These are phyloP conservation scores for Hibiscus mutabilis DNA, from an alignment of 345 rosid species.

Conservation along the genomic window DNA sequence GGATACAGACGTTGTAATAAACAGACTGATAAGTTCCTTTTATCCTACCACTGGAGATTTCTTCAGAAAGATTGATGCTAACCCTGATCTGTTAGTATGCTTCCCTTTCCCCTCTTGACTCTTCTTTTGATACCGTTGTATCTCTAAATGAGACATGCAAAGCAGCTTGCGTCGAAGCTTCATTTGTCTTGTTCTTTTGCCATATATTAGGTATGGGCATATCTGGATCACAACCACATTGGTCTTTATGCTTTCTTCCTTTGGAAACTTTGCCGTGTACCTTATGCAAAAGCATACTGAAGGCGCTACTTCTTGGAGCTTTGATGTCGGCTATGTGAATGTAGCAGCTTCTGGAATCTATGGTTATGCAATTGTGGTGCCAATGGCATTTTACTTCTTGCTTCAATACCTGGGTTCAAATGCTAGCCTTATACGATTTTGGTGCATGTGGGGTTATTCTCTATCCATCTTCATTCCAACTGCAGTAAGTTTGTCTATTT, in stretches of 20 bases:
- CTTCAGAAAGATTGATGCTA: conserved; percentile 81
- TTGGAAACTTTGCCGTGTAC: conserved; percentile 85
- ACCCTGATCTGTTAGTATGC: conserved; percentile 86
- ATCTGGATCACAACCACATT: conserved; percentile 90
- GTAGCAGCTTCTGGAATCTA: conserved; percentile 57
- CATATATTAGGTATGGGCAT: conserved; percentile 65
- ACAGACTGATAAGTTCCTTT: conserved; percentile 73
- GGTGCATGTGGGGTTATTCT: conserved; percentile 99
- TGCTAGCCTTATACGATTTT: conserved; percentile 70
- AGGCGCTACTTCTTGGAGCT: conserved; percentile 57
- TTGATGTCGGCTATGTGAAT: conserved; percentile 75
- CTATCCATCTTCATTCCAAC: conserved; percentile 56
- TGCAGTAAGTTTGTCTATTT: conserved; percentile 45
- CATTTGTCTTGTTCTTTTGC: conserved; percentile 7
- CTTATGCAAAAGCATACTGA: conserved; percentile 54
- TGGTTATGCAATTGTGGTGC: conserved; percentile 70
- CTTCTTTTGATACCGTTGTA: not conserved
- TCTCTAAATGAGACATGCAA: not conserved
- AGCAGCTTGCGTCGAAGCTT: not conserved
- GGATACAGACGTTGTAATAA: conserved; percentile 75
- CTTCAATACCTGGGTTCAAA: conserved; percentile 70
- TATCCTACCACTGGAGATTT: conserved; percentile 66
- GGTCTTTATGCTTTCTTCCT: conserved; percentile 67
- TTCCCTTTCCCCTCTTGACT: not conserved
- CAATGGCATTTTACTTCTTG: conserved; percentile 78